Evolutionary conservation across 768 basidiomycete species (phyloP).

Genomic region (Collybiopsis luxurians): DNA sequence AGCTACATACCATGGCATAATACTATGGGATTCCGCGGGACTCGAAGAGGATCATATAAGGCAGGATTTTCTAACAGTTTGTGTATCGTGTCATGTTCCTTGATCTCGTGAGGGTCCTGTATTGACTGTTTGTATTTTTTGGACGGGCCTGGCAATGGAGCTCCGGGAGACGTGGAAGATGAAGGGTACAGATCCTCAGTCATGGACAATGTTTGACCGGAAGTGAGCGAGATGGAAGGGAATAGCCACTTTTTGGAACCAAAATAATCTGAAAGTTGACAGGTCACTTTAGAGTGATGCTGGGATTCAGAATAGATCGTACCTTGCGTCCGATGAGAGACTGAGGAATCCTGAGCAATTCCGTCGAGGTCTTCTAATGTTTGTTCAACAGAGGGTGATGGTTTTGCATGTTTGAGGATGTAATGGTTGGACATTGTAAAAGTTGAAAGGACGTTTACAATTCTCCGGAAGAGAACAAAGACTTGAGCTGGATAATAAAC

Average conservation of each 20-base stretch:
- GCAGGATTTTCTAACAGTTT: slow-evolving; percentile 73
- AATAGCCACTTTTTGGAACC: not conserved
- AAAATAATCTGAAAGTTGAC: not conserved
- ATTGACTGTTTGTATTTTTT: slow-evolving; percentile 7
- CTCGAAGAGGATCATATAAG: slow-evolving; percentile 73
- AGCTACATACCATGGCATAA: slow-evolving; percentile 84
- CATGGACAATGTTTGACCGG: not conserved
- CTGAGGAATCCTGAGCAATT: not conserved
- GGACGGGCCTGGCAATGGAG: slow-evolving; percentile 6
- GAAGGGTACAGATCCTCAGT: not conserved
- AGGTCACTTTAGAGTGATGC: not conserved
- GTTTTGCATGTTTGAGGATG: slow-evolving; percentile 28
- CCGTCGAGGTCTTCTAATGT: slow-evolving; percentile 2
- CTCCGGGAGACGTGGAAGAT: not conserved
- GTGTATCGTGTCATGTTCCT: slow-evolving; percentile 53
- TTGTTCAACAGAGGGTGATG: not conserved
- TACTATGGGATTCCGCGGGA: slow-evolving; percentile 87
- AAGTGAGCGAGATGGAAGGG: not conserved
- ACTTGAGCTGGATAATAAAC: slow-evolving; percentile 57
- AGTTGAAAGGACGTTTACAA: slow-evolving; percentile 66
- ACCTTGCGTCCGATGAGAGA: not conserved
- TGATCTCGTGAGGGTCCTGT: slow-evolving; percentile 12
- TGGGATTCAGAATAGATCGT: too few species aligned
- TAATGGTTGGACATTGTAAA: slow-evolving; percentile 72
- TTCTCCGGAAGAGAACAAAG: slow-evolving; percentile 56